Evolutionary conservation across 2,329 filamentous ascomycete species (phyloP).

Genomic region (Ceratocystis lukuohia): DNA sequence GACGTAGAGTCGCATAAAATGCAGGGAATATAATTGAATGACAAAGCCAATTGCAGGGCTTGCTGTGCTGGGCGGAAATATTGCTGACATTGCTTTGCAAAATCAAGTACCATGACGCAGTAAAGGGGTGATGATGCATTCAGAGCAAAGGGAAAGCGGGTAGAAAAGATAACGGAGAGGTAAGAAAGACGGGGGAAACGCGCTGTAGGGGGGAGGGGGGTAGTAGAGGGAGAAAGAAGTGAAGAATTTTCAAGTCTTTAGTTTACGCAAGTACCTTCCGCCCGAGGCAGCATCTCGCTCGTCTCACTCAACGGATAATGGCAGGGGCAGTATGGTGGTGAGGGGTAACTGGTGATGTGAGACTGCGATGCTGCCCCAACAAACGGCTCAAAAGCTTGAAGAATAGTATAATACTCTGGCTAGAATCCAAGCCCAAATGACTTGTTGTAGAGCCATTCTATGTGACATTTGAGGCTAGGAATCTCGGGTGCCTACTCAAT

Average conservation of each 20-base stretch:
- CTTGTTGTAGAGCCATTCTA: neutral
- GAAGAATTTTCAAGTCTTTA: conserved; percentile 6
- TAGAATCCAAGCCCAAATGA: neutral
- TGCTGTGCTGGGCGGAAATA: neutral
- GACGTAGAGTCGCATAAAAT: neutral
- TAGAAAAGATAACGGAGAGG: neutral
- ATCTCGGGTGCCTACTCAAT: neutral
- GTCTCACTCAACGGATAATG: neutral
- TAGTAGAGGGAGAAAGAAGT: neutral
- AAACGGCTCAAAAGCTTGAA: neutral
- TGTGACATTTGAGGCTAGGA: neutral
- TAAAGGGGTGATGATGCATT: neutral
- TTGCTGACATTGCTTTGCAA: neutral
- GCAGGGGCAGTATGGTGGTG: neutral
- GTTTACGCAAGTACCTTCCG: neutral
- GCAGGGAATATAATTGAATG: neutral
- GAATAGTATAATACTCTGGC: neutral
- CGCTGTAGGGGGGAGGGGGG: neutral
- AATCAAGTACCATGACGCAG: neutral
- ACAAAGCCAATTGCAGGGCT: neutral
- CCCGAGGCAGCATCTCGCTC: neutral
- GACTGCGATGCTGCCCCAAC: neutral
- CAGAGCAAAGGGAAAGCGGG: neutral
- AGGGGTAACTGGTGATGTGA: neutral
- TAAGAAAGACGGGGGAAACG: neutral